Percentiles rank a stretch among this genome's conserved stretches.
These are phyloP conservation scores for Lentithecium fluviatile DNA, from an alignment of 495 filamentous ascomycete genomes.

Conservation along the genomic window DNA sequence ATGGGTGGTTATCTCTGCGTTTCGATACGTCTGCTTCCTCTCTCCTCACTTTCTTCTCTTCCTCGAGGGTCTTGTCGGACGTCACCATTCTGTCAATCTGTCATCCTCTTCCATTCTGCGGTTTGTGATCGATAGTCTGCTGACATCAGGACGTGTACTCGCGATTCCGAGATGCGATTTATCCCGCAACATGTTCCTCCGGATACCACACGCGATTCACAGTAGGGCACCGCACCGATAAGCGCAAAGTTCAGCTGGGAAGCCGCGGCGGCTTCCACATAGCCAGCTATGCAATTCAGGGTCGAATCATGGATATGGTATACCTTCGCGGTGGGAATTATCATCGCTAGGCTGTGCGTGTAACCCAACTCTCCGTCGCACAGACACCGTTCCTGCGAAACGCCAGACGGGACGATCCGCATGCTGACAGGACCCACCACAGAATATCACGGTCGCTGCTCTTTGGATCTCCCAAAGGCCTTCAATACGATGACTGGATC, in stretches of 20 bases:
- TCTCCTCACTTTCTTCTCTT: neutral
- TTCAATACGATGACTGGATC: conserved; percentile 60
- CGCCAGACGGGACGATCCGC: neutral
- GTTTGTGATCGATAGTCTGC: neutral
- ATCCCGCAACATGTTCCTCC: conserved; percentile 28
- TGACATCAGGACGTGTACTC: neutral
- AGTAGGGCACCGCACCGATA: conserved; percentile 14
- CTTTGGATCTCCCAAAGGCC: conserved; percentile 47
- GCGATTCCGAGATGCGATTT: conserved; percentile 9
- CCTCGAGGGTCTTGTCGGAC: neutral
- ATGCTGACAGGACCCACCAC: neutral
- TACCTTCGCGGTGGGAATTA: conserved; percentile 44
- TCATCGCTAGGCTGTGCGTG: conserved; percentile 43
- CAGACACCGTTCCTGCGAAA: conserved; percentile 13
- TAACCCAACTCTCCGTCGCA: conserved; percentile 2
- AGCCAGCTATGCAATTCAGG: conserved; percentile 22
- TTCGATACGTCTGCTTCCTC: neutral
- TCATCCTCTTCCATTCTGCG: neutral
- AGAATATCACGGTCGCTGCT: conserved; percentile 45
- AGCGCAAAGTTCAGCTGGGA: neutral
- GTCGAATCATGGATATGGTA: conserved; percentile 57
- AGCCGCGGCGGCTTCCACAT: neutral
- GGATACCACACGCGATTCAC: neutral
- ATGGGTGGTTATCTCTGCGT: neutral
- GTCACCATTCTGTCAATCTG: neutral